These are phyloP conservation scores for Rhododendron williamsianum DNA, from an alignment of 148 eudicot genomes.

Conservation along the genomic window DNA sequence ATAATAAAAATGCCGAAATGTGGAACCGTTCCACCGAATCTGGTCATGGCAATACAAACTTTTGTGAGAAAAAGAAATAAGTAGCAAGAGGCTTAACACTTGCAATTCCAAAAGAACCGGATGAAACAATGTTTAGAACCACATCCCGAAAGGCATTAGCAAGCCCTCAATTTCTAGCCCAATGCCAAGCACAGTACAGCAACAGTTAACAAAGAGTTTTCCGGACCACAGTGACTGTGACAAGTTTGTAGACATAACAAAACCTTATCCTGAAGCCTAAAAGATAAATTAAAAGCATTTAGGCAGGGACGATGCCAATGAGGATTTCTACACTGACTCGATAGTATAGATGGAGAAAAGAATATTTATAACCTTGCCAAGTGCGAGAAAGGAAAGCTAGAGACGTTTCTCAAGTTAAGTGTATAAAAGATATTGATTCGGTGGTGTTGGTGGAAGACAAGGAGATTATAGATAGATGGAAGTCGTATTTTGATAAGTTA, in stretches of 20 bases:
- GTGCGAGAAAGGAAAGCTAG: no score
- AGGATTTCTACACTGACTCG: no score
- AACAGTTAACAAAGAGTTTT: neutral
- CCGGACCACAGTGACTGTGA: neutral
- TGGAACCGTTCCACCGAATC: slow-evolving; percentile 97
- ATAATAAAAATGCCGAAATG: slow-evolving; percentile 77
- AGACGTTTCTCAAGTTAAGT: no score
- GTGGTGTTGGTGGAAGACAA: no score
- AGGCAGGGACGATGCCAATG: neutral
- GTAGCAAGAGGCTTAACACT: neutral
- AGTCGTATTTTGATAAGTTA: no score
- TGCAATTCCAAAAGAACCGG: neutral
- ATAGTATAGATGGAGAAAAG: no score
- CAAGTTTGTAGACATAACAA: neutral
- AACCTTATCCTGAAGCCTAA: neutral
- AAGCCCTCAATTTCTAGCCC: neutral
- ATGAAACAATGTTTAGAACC: neutral
- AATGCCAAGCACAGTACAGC: neutral
- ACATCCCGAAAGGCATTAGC: neutral
- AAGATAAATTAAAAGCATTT: neutral
- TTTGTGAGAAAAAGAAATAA: neutral
- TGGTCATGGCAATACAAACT: slow-evolving; percentile 33
- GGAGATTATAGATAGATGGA: no score
- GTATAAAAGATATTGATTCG: no score
- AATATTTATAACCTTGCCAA: no score